Percentiles rank a stretch among this genome's conserved stretches.
These are phyloP conservation scores for Jacaranda copaia DNA, from an alignment of 257 asterid genomes.

Conservation along the genomic window DNA sequence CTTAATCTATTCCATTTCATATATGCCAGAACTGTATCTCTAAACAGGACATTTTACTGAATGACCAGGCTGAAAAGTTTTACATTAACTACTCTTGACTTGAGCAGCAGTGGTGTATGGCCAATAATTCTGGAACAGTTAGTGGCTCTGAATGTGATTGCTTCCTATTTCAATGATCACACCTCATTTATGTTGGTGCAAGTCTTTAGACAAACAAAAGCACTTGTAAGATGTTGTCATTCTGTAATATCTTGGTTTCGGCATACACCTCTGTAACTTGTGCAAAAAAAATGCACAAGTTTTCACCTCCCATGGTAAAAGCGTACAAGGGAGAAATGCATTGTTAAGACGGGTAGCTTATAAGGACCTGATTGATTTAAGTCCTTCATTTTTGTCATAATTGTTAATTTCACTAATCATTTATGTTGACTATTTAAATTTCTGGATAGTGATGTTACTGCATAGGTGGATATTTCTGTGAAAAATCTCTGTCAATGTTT, in stretches of 20 bases:
- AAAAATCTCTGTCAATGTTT: not conserved
- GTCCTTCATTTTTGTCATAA: not conserved
- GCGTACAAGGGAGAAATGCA: not conserved
- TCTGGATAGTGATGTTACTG: not conserved
- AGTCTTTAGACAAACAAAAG: not conserved
- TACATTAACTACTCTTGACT: not conserved
- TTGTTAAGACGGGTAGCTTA: not conserved
- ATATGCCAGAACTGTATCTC: not conserved
- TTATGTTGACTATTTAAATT: not conserved
- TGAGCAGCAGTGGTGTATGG: not conserved
- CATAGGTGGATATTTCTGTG: not conserved
- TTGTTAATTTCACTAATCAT: not conserved
- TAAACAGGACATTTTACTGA: not conserved
- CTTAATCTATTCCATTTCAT: not conserved
- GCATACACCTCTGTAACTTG: not conserved
- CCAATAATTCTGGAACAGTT: not conserved
- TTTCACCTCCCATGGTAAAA: not conserved
- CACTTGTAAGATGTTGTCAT: not conserved
- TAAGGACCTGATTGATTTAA: not conserved
- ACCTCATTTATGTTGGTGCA: constrained; percentile 1
- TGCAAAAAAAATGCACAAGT: constrained; percentile 11
- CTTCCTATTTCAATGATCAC: not conserved
- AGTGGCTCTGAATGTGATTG: not conserved
- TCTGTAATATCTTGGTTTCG: constrained; percentile 5
- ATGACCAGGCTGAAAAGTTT: not conserved